Base-by-base conservation (phyloP, 148 eudicot species). In the Camellia granthamiana region DNA sequence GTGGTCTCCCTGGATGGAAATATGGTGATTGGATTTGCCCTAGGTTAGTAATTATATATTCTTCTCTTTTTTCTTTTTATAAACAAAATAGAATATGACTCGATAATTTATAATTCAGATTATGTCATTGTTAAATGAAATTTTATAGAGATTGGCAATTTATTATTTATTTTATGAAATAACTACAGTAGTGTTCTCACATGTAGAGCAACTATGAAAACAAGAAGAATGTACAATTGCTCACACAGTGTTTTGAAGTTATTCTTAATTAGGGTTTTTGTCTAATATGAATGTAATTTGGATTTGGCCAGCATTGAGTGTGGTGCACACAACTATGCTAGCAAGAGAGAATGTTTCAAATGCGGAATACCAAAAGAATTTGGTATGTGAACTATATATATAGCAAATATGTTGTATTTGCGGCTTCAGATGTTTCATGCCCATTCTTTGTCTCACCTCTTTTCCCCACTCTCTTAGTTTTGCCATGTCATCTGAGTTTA, bases 1-100 rank as follows among this genome's bases (percentile, higher is more conserved):
- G 81, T 69, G 77, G 43, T 21, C 76, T 84, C 70, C 98, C 98
- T 6, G 98, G 98, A 38, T 94, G 97, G 97, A 94, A 92, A 84
- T 62, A 86, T 14, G 98, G 98, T 71, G 97, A 94, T 72, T 92
- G 95, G 98, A 85, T 94, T 69, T 94, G 97, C 88, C 44, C 82
- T 23, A 86, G 94, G 97, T 92, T 52, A 59, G 84, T 30, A 30
- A 30, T 30, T 30, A 30, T n/a, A 12, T 21, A 14, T 47, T 81
- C 21, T 8, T 6, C 52, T 41, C 56, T 13, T 6, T 21, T 30
- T 14, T 3, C 21, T 3, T 16, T 6, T 16, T 7, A 7, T 16
- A 72, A 12, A 18, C 3, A 21, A 49, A 7, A 2, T 2, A 18
- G 0, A 5, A 49, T 49, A 11, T 51, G 6, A 49, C 2, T 30